Conservation (phyloP, 331 rosid genomes). For the Pyrus hybrid region DNA sequence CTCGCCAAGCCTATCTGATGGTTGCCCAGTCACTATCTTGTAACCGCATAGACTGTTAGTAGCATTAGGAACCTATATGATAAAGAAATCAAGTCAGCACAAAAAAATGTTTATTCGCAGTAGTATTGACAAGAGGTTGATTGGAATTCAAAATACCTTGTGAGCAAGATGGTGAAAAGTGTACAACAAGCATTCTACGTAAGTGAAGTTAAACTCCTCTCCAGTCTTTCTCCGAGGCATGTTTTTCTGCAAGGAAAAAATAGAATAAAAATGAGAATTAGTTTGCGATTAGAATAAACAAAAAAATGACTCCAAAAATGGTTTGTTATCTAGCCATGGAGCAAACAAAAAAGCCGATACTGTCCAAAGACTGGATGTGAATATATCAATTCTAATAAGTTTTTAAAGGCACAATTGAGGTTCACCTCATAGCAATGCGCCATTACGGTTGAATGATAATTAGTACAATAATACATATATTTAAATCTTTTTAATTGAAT, state of each 20-base stretch:
- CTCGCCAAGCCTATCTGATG: constrained; percentile 98
- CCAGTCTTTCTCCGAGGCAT: constrained; percentile 89
- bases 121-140: constrained; percentile 2
- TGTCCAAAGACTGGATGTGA: neutral
- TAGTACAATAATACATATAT: neutral
- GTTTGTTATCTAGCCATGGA: neutral
- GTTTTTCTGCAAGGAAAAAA: constrained; percentile 54
- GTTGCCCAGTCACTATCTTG: constrained; percentile 95
- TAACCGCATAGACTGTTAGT: constrained; percentile 95
- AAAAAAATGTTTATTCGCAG: neutral
- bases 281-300: neutral
- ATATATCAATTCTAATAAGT: neutral
- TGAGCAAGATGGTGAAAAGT: constrained; percentile 95
- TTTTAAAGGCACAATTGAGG: neutral
- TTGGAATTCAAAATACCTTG: constrained; percentile 45
- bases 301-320: neutral
- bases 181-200: constrained; percentile 89
- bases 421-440: neutral
- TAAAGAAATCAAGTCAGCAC: constrained; percentile 8
- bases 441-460: neutral
- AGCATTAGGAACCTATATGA: constrained; percentile 89
- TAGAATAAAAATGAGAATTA: neutral
- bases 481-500: neutral
- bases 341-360: neutral
- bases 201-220: constrained; percentile 87